phyloP scores from a whole-genome alignment of 768 basidiomycete genomes.

The Boletus rex-veris region DNA sequence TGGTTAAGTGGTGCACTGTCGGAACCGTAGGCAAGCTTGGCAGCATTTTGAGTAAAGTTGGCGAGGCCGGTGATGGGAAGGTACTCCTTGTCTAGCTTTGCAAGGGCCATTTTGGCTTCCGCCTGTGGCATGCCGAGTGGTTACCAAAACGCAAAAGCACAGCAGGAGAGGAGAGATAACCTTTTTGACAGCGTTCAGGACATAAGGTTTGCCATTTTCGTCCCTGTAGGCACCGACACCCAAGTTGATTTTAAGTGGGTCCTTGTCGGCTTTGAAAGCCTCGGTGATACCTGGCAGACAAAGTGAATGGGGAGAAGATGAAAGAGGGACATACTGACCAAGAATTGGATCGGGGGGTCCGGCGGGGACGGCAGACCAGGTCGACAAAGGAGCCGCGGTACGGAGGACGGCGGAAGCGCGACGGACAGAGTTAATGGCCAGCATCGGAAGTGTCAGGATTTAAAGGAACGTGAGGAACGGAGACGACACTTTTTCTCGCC shows the following conservation, averaged over 20 bases:
- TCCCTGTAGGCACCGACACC: constrained; percentile 98
- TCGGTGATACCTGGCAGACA: constrained; percentile 73
- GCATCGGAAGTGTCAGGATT: constrained; percentile 25
- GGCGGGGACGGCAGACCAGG: constrained; percentile 78
- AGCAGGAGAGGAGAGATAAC: constrained; percentile 34
- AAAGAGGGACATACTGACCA: constrained; percentile 43
- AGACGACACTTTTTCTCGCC: background rate
- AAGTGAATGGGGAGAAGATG: constrained; percentile 5
- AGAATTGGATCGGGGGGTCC: constrained; percentile 94
- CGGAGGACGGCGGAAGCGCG: constrained; percentile 42
- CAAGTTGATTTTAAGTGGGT: constrained; percentile 92
- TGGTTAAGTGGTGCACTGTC: constrained; percentile 70
- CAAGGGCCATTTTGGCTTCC: constrained; percentile 64
- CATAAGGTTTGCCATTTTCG: constrained; percentile 90
- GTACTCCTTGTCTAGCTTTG: constrained; percentile 89
- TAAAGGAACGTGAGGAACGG: background rate
- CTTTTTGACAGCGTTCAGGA: constrained; percentile 86
- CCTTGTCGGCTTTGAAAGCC: constrained; percentile 94
- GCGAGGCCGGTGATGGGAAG: constrained; percentile 91
- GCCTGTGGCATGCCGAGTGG: constrained; percentile 45
- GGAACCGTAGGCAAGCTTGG: constrained; percentile 86
- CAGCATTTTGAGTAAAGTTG: constrained; percentile 81
- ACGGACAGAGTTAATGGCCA: constrained; percentile 47
- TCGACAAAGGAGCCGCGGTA: constrained; percentile 49
- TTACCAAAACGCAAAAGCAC: no score